phyloP scores from a whole-genome alignment of 202 grass and related monocot species.

The Alloteropsis angusta region DNA sequence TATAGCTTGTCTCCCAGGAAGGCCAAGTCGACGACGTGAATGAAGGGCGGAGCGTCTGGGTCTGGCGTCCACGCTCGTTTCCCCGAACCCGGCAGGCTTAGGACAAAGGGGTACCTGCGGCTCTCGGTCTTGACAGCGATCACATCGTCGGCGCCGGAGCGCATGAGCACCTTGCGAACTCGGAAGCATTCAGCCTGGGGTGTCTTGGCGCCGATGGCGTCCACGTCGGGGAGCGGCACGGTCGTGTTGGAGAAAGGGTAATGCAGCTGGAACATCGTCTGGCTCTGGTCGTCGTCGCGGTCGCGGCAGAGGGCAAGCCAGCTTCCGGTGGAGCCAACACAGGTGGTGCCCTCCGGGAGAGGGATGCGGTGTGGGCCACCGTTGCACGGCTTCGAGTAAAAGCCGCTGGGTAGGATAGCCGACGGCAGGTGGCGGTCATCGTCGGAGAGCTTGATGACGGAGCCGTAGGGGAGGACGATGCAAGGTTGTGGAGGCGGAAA shows the following conservation, averaged over 20 bases:
- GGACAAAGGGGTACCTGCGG: neutral
- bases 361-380: neutral
- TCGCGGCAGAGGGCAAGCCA: neutral
- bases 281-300: too few relatives aligned
- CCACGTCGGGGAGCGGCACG: neutral
- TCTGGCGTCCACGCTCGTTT: neutral
- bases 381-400: neutral
- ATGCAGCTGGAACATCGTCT: neutral
- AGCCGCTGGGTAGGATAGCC: neutral
- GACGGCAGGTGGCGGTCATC: neutral
- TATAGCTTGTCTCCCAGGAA: neutral
- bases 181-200: neutral
- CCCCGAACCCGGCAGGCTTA: neutral
- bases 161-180: neutral
- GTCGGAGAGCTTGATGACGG: neutral
- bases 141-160: neutral
- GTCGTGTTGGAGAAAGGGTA: neutral
- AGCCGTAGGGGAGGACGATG: neutral
- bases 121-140: neutral
- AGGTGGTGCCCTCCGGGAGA: neutral
- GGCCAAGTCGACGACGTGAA: neutral
- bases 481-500: neutral
- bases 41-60: neutral
- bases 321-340: neutral
- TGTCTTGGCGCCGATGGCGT: neutral